A percentile compares a stretch with the other conserved stretches of the same genome.
Conservation (phyloP, 495 filamentous ascomycete genomes). For the Pyrenula aspistea region DNA sequence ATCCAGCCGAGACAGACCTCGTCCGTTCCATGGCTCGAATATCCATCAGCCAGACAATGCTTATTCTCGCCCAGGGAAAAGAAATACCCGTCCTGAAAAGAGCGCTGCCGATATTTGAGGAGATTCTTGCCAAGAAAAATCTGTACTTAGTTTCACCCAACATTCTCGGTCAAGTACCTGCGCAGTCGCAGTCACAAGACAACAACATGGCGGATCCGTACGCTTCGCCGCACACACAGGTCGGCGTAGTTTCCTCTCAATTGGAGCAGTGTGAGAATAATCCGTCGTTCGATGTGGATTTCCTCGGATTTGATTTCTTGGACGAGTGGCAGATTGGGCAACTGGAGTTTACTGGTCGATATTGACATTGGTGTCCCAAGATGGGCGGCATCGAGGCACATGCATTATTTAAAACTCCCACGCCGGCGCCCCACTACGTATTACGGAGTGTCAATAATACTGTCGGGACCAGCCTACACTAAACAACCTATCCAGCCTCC, state of each 20-base stretch:
- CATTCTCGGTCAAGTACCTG: neutral
- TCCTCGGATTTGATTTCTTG: neutral
- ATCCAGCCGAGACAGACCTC: slow-evolving; percentile 10
- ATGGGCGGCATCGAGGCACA: neutral
- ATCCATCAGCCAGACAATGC: slow-evolving; percentile 3
- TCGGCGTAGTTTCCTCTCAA: neutral
- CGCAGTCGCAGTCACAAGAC: neutral
- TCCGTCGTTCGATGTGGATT: neutral
- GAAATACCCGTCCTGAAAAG: slow-evolving; percentile 2
- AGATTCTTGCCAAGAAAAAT: neutral
- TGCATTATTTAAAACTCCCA: neutral
- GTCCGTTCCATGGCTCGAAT: slow-evolving; percentile 11
- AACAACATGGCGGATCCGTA: neutral
- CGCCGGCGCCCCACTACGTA: neutral
- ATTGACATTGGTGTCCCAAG: neutral
- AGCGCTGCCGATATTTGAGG: neutral
- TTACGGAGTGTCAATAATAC: neutral
- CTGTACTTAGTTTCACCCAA: neutral
- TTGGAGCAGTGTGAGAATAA: neutral
- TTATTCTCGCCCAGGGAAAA: slow-evolving; percentile 22
- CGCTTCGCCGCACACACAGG: neutral
- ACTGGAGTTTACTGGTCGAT: neutral
- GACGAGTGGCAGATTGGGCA: neutral
- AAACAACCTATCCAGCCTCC: slow-evolving; percentile 2
- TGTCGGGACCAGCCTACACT: neutral